Evolutionary conservation across 116 monocot genomes (phyloP).

Genomic region (Papilionanthe hybrid): DNA sequence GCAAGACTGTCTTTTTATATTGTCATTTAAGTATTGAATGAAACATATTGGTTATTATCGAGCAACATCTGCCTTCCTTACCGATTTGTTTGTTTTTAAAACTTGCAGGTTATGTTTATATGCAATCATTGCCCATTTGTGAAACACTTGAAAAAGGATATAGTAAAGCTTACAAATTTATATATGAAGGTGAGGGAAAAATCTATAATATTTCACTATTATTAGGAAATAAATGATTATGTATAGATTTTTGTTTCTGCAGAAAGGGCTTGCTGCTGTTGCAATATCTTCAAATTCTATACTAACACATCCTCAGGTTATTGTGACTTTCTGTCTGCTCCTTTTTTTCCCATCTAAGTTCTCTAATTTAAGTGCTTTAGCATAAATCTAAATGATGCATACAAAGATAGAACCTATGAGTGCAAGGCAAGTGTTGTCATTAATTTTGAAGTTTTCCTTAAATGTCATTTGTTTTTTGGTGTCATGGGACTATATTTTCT

Average conservation of each 20-base stretch:
- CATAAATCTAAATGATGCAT: background rate
- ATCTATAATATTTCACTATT: conserved; percentile 1
- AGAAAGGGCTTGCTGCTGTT: conserved; percentile 87
- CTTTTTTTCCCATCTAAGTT: background rate
- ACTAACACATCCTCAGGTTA: conserved; percentile 79
- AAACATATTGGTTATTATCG: background rate
- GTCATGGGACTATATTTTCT: no score
- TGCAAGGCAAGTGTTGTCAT: background rate
- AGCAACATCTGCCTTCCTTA: background rate
- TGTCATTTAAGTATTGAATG: background rate
- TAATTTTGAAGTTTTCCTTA: no score
- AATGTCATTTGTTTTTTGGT: no score
- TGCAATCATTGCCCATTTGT: conserved; percentile 99
- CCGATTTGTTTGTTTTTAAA: background rate
- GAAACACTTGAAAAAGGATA: conserved; percentile 81
- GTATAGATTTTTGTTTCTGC: conserved; percentile 18
- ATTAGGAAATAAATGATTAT: background rate
- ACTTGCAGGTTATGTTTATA: conserved; percentile 92
- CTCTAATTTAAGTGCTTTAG: background rate
- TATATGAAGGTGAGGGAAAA: conserved; percentile 55
- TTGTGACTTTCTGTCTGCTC: background rate
- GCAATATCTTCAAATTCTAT: conserved; percentile 93
- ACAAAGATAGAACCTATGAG: background rate
- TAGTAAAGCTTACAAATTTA: conserved; percentile 74
- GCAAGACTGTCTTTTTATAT: background rate